These are phyloP conservation scores for Arabidopsis lyrata DNA, from an alignment of 441 rosid species.

Conservation along the genomic window DNA sequence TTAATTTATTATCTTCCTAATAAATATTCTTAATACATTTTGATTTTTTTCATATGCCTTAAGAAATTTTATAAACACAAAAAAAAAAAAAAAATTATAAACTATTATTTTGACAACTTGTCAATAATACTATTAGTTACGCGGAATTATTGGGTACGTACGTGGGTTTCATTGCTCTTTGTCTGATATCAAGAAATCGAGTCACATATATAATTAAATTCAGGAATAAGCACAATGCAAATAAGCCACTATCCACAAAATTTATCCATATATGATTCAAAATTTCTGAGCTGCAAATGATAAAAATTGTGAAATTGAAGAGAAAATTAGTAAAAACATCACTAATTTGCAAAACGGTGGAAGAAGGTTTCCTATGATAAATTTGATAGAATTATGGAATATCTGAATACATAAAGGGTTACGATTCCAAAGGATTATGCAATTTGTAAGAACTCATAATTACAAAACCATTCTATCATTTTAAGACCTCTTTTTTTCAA, in stretches of 20 bases:
- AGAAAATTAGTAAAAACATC: neutral
- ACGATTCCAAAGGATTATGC: neutral
- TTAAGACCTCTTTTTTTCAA: neutral
- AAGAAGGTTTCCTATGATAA: neutral
- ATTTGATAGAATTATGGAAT: neutral
- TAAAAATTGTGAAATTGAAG: neutral
- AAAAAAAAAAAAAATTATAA: no score
- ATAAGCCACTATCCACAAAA: neutral
- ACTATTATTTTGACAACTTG: slow-evolving; percentile 36
- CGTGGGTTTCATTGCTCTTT: slow-evolving; percentile 41
- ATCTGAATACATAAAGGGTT: neutral
- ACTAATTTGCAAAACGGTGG: slow-evolving; percentile 4
- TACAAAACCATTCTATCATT: neutral
- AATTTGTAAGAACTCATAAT: neutral
- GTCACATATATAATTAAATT: neutral
- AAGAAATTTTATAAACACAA: neutral
- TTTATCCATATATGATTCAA: neutral
- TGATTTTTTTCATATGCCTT: neutral
- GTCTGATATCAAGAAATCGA: slow-evolving; percentile 40
- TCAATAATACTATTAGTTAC: slow-evolving; percentile 21
- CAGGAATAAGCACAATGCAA: slow-evolving; percentile 9
- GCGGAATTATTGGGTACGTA: slow-evolving; percentile 42
- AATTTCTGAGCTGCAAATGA: neutral
- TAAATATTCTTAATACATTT: slow-evolving; percentile 20
- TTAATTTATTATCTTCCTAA: slow-evolving; percentile 26